Base-by-base conservation (phyloP, 805 yeast species). In the Candida dajiaensis region DNA sequence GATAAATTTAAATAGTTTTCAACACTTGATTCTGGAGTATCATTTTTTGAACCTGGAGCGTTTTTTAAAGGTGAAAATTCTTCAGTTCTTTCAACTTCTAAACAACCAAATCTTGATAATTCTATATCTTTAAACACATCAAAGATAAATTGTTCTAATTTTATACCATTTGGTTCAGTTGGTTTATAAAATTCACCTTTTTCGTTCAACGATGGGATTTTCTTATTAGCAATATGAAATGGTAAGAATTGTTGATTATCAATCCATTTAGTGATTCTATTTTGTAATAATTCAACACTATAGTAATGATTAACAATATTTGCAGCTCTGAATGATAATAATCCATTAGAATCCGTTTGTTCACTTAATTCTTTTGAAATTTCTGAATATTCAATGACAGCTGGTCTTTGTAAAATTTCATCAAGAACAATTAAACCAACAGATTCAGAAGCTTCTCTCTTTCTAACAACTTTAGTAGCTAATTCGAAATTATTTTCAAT, bases 231-330 rank as follows among this genome's bases (percentile, higher is more conserved):
- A 62, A 92, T 79, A 66, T 94, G 99, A 71, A 83, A 92, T n/a
- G 98, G 97, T 60, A 94, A 74, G 55, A 66, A 71, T 53, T 74
- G 70, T 59, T 79, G 80, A 28, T 84, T 76, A 4, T 76, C 63
- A 52, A 80, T 76, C 97, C 97, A 90, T 25, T 70, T 61, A 5
- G 85, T 83, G 50, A 89, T 72, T 67, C 72, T 71, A 28, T 68
- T 53, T 23, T 68, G 65, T 57, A 94, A 70, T 58, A 89, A 77
- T n/a, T 77, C 83, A 40, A 87, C 87, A 4, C 90, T 83, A 67
- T 92, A 94, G 67, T 90, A 94, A 67, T 94, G 99, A 64, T 94
- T 94, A 46, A 94, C 99, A 53, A 94, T 94, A 67, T 94, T 94
- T 22, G 97, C 99, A 4, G 98, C 97, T 56, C 98, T 78, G 56